Evolutionary conservation across 192 early-diverging fungal species (phyloP), one percentile per base, ranked within the genome.

Genomic region (Spinellus fusiger): DNA sequence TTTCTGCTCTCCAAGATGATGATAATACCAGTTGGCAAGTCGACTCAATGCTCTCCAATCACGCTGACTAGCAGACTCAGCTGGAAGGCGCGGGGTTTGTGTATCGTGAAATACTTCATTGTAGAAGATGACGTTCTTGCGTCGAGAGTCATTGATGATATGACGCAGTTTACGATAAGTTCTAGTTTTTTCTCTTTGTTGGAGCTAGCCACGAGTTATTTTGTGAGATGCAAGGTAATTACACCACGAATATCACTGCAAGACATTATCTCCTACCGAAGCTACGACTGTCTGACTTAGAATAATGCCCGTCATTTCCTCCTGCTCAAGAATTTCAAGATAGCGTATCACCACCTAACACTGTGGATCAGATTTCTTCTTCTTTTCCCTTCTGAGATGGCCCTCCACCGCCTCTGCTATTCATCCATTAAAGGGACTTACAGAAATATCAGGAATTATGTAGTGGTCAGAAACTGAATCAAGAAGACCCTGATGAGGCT

Each of bases 321-420:
- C 74, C 48, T 84, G 80, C 64, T 89, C 85, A 4, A 89, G 71
- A n/a, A 91, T 57, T 60, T 86, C 86, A 2, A 86, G 79, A 61
- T 80, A 91, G n/a, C 86, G 74, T 62, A 78, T 46, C 13, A 68
- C 49, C 5, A 75, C 72, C 73, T 78, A 66, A 22, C 25, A 40
- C 37, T 44, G 9, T n/a, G 23, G n/a, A n/a, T n/a, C n/a, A n/a
- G n/a, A n/a, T n/a, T n/a, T n/a, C n/a, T n/a, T n/a, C n/a, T n/a
- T n/a, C n/a, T n/a, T n/a, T n/a, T n/a, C n/a, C n/a, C n/a, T n/a
- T n/a, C n/a, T n/a, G n/a, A n/a, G n/a, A n/a, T n/a, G n/a, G n/a
- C n/a, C n/a, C n/a, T n/a, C n/a, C n/a, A n/a, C n/a, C n/a, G n/a
- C n/a, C n/a, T n/a, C n/a, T n/a, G 23, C 16, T 8, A 27, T n/a